Conservation (phyloP, 345 rosid species). For the Moricandia moricandioides region DNA sequence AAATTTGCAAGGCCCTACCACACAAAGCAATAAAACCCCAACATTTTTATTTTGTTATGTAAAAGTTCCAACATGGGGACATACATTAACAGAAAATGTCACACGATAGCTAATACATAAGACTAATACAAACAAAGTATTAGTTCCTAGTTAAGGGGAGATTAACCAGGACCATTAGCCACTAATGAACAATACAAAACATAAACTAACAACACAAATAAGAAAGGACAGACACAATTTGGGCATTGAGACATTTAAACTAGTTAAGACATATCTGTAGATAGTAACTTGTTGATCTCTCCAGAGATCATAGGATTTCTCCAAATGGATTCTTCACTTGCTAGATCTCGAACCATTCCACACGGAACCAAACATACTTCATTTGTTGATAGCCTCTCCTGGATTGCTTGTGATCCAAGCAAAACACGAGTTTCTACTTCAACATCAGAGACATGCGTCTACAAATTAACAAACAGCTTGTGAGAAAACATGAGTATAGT, state of each 20-base stretch:
- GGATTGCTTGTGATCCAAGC: slow-evolving; percentile 43
- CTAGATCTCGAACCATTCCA: slow-evolving; percentile 27
- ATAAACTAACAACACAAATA: not conserved
- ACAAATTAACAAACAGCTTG: not conserved
- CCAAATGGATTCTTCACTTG: slow-evolving; percentile 13
- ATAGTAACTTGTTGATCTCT: slow-evolving; percentile 15
- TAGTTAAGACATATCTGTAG: not conserved
- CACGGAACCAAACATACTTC: slow-evolving; percentile 48
- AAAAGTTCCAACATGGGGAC: slow-evolving; percentile 3
- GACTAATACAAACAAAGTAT: slow-evolving; percentile 33
- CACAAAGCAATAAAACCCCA: slow-evolving; percentile 19
- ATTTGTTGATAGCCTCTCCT: slow-evolving; percentile 41
- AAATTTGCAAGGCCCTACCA: not conserved
- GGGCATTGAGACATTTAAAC: not conserved
- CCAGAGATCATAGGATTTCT: slow-evolving; percentile 19
- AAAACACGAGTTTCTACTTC: slow-evolving; percentile 26
- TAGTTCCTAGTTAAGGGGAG: slow-evolving; percentile 27
- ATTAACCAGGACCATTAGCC: slow-evolving; percentile 34
- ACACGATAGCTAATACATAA: slow-evolving; percentile 15
- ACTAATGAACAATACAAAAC: slow-evolving; percentile 13
- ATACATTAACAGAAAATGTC: slow-evolving; percentile 5
- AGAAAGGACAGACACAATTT: slow-evolving; percentile 4
- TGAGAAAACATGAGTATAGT: not conserved
- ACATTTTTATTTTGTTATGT: not conserved
- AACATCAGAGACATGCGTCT: not conserved